phyloP scores from a whole-genome alignment of 2,329 filamentous ascomycete genomes.

The Alternaria conjuncta region DNA sequence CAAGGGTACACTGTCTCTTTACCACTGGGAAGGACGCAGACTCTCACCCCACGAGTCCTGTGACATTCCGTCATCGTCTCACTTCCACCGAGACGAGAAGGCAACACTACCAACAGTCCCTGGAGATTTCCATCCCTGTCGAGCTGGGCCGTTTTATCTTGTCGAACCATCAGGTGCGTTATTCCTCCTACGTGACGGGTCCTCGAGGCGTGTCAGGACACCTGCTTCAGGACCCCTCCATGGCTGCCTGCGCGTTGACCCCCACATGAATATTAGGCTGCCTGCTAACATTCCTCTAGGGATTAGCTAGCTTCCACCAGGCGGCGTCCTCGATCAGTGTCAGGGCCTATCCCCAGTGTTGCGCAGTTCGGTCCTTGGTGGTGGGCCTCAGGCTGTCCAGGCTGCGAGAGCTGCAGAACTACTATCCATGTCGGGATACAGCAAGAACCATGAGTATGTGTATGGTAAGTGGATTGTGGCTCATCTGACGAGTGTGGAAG shows the following conservation, averaged over 20 bases:
- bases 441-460: conserved; percentile 77
- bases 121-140: conserved; percentile 35
- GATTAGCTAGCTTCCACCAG: conserved; percentile 42
- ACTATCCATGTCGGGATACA: conserved; percentile 82
- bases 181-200: conserved; percentile 16
- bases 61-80: conserved; percentile 18
- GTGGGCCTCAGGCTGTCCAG: conserved; percentile 60
- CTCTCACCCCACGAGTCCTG: conserved; percentile 22
- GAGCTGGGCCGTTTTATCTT: conserved; percentile 47
- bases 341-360: conserved; percentile 34
- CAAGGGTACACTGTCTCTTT: conserved; percentile 29
- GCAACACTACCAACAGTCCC: conserved; percentile 3
- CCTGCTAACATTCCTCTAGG: conserved; percentile 33
- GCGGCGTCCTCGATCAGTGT: conserved; percentile 38
- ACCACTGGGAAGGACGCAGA: conserved; percentile 20
- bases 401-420: conserved; percentile 52
- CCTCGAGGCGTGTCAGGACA: conserved; percentile 17
- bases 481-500: conserved; percentile 48
- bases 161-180: conserved; percentile 47
- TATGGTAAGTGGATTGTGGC: conserved; percentile 71
- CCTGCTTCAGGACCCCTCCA: conserved; percentile 20
- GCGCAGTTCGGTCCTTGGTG: conserved; percentile 41
- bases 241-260: conserved; percentile 40
- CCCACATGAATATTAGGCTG: conserved; percentile 28
- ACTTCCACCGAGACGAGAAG: conserved; percentile 20